Percentiles rank a stretch among this genome's conserved stretches.
These are phyloP conservation scores for Scheffersomyces segobiensis DNA, from an alignment of 1,139 yeast genomes.

Conservation along the genomic window DNA sequence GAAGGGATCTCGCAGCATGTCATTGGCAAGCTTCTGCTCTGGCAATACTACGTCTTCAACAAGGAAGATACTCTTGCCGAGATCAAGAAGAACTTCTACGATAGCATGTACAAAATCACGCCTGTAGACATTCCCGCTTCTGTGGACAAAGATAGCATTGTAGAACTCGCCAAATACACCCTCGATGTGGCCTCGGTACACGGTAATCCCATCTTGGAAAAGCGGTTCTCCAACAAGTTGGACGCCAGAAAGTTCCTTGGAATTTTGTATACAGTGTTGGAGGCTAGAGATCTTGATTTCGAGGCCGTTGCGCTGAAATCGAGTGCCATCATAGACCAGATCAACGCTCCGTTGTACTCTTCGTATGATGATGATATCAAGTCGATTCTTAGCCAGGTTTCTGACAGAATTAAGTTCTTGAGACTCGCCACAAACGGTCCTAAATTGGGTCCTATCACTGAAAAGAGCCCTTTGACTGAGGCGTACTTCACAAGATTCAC, in stretches of 20 bases:
- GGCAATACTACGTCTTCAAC: constrained; percentile 87
- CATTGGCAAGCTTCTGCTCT: constrained; percentile 62
- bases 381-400: constrained; percentile 65
- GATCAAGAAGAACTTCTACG: constrained; percentile 43
- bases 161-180: constrained; percentile 53
- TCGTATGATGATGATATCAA: constrained; percentile 72
- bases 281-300: constrained; percentile 31
- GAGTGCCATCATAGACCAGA: constrained; percentile 63
- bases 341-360: constrained; percentile 72
- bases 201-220: constrained; percentile 22
- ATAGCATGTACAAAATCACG: constrained; percentile 15
- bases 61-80: constrained; percentile 35
- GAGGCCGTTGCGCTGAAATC: constrained; percentile 44
- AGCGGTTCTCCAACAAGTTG: constrained; percentile 55
- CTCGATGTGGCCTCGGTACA: constrained; percentile 37
- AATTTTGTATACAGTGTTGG: constrained; percentile 31
- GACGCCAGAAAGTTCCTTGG: constrained; percentile 52
- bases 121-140: constrained; percentile 33
- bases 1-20: constrained; percentile 71
- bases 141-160: constrained; percentile 34
- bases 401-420: constrained; percentile 72
- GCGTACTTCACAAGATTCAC: constrained; percentile 80
- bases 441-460: constrained; percentile 61
- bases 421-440: constrained; percentile 84
- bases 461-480: constrained; percentile 67